phyloP scores from a whole-genome alignment of 805 yeast genomes.

The Starmera dryadoides region DNA sequence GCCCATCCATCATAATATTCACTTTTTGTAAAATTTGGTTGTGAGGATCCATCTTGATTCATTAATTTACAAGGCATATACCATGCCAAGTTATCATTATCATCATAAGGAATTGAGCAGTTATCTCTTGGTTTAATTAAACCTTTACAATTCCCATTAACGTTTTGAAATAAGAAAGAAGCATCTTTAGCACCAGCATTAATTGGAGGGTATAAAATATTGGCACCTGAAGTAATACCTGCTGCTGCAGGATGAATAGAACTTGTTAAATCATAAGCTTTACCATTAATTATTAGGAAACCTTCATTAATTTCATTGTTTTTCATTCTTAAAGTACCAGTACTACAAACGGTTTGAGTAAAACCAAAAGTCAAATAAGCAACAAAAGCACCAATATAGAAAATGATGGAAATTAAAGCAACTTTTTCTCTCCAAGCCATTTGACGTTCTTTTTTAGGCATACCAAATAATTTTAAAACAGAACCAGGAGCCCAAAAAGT shows the following conservation, averaged over 20 bases:
- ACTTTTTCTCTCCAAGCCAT: constrained; percentile 97
- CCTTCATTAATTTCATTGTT: constrained; percentile 53
- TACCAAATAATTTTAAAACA: constrained; percentile 61
- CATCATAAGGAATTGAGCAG: constrained; percentile 63
- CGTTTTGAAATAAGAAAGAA: constrained; percentile 81
- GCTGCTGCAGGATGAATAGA: constrained; percentile 79
- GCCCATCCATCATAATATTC: constrained; percentile 79
- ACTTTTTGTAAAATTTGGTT: constrained; percentile 50
- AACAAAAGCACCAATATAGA: constrained; percentile 66
- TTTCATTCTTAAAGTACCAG: constrained; percentile 40
- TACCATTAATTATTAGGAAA: constrained; percentile 72
- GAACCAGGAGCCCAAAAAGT: constrained; percentile 94
- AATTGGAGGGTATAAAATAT: constrained; percentile 75
- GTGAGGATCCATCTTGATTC: constrained; percentile 62
- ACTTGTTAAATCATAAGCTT: constrained; percentile 62
- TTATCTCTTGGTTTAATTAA: constrained; percentile 63
- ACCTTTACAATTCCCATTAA: constrained; percentile 82
- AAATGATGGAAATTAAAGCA: constrained; percentile 70
- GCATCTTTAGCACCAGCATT: constrained; percentile 88
- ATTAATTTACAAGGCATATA: constrained; percentile 87
- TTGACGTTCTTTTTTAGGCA: constrained; percentile 74
- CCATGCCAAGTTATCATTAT: constrained; percentile 69
- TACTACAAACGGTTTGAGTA: constrained; percentile 71
- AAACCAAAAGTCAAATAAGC: constrained; percentile 90
- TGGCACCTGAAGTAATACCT: constrained; percentile 65